A percentile compares a stretch with the other conserved stretches of the same genome.
phyloP scores from a whole-genome alignment of 371 early-diverging fungal genomes.

The Polyrhizophydium stewartii region DNA sequence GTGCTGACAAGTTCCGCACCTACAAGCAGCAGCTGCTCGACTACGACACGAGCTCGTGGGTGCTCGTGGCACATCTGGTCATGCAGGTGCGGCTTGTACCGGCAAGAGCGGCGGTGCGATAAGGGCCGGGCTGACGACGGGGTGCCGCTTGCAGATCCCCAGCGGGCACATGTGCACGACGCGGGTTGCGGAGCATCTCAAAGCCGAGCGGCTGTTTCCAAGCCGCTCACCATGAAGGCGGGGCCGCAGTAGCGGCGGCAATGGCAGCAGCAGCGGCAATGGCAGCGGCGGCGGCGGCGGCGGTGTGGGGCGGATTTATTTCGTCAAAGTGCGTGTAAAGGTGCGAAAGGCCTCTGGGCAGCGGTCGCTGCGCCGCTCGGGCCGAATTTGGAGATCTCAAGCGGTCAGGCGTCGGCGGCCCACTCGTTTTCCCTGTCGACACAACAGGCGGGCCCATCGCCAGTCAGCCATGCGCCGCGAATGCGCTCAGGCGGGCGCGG shows the following conservation, averaged over 20 bases:
- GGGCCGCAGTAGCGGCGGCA: no score
- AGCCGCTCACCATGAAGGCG: no score
- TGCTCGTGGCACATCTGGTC: neutral
- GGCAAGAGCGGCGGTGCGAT: neutral
- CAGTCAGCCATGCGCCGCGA: neutral
- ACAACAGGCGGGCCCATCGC: neutral
- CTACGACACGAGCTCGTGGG: neutral
- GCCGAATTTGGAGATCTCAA: no score
- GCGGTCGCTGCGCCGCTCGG: neutral
- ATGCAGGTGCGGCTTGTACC: neutral
- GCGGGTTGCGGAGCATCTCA: neutral
- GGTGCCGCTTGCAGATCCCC: neutral
- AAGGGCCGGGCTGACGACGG: neutral
- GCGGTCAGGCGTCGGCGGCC: conserved; percentile 82
- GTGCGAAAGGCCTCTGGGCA: neutral
- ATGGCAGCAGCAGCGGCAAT: no score
- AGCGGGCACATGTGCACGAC: neutral
- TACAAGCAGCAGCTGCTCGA: neutral
- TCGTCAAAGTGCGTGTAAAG: neutral
- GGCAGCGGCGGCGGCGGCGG: neutral
- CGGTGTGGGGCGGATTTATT: neutral
- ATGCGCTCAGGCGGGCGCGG: neutral
- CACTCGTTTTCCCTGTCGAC: conserved; percentile 71
- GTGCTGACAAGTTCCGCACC: neutral
- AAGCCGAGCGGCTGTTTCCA: neutral